Evolutionary conservation across 306 rosid species (phyloP), one percentile per base, ranked within the genome.

Genomic region (Castanea crenata): DNA sequence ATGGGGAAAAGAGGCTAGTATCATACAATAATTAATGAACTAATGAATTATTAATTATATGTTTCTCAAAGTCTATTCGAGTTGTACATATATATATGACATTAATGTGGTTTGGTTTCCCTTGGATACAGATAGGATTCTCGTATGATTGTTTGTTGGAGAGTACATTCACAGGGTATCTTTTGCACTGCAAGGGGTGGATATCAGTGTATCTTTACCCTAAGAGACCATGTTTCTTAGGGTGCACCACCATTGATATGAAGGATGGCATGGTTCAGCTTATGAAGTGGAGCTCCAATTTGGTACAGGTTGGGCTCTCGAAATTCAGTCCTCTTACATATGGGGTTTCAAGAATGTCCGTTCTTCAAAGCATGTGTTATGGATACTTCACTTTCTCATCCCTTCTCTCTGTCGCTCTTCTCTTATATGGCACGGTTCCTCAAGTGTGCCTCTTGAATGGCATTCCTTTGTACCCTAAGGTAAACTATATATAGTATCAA

Each of bases 1-100:
- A 5, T 87, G 91, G 91, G 91, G 88, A 15, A 73, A 69, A 55
- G 84, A 82, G 84, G 89, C 62, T 78, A 81, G 83, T 81, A n/a
- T 77, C 8, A 52, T n/a, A 4, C 21, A 19, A 9, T 46, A 46
- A 46, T 46, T 46, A 12, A 46, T 11, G 4, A 46, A 46, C 52
- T 46, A 46, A 11, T 46, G 15, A 38, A 38, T 38, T 38, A 38
- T 38, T 38, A 38, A 6, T 38, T 7, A 38, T 38, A 38, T 38
- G 2, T 7, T 38, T 46, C 13, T 46, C 4, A 46, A 12, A 46
- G 15, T 46, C 52, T 46, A 46, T 46, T 46, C 4, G 4, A 46
- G 44, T 38, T 38, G 44, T 38, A 38, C 44, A 38, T 38, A 38
- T 7, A 38, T 49, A 49, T 46, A 46, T 11, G 52, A 46, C 52